Evolutionary conservation across 1,139 yeast genomes (phyloP), one percentile per base, ranked within the genome.

Genomic region (Saccharomyces hybrid): DNA sequence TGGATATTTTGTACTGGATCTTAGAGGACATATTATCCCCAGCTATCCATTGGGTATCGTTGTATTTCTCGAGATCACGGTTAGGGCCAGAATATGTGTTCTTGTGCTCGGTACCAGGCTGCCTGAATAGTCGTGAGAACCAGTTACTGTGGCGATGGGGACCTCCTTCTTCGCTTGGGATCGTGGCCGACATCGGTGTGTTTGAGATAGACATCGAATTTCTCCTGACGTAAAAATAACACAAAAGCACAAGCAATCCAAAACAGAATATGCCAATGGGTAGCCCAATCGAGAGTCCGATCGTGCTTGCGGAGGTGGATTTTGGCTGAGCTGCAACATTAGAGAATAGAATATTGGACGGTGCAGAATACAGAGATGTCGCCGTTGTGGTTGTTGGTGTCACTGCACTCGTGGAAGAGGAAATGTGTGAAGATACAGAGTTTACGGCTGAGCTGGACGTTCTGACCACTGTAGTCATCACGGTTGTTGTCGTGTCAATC

Each of bases 211-310:
- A 14, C n/a, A 52, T 30, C 8, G 46, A 26, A 27, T 50, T 54
- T 31, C 55, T 61, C 13, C 54, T 51, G 41, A 54, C 56, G 32
- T 55, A 55, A 38, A 60, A 55, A 50, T 56, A 60, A 3, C 58
- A 30, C 41, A 62, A 50, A 50, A 67, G 53, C 44, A 63, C 11
- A 2, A 61, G 23, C 20, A 67, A 46, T 4, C 60, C 61, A 13
- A 62, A 46, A 47, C 61, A 56, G 47, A 66, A 61, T 5, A 69
- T 51, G 1, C 66, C 70, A 4, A 68, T 54, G 2, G 72, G 70
- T 9, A 68, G 54, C 1, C 71, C 72, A 16, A 69, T 61, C 7
- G 69, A 59, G 20, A 23, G 48, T 26, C 28, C 46, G 9, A 50
- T 26, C 9, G 48, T 47, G 8, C 48, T 25, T n/a, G 48, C 30